Evolutionary conservation across 495 filamentous ascomycete genomes (phyloP), one percentile per base, ranked within the genome.

Genomic region (Sphaerosporella brunnea): DNA sequence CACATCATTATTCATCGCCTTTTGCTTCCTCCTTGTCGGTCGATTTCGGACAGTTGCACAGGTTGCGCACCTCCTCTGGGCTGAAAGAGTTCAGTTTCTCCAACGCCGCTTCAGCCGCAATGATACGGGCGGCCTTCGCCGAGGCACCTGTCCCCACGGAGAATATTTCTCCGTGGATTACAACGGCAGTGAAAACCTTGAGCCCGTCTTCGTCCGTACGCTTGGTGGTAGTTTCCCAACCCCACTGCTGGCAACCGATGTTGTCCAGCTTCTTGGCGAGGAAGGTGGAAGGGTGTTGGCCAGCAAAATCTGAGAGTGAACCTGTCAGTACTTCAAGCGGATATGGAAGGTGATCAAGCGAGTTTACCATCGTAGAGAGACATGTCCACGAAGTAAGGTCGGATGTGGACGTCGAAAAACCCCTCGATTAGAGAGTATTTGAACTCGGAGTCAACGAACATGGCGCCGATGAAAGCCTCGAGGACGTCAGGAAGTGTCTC

Each of bases 391-490:
- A 96, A 96, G 61, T 73, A 95, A 15, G 75, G 75, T 48, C 68
- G 69, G 49, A 97, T 71, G 48, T 84, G 73, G 4, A 51, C 61
- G 19, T 76, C 60, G 64, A 93, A 93, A 65, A 96, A 96, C 2
- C 58, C 61, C 52, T 84, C 75, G 0, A 96, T 77, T 15, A 76
- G 65, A 2, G 55, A 53, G 63, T 77, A 95, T 49, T 88, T 66
- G 64, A 86, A 95, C 26, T 73, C 70, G 3, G 85, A 88, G 64
- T 97, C 90, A 16, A 97, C 77, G 59, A 95, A 97, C 2, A 93
- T 68, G 18, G 90, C 88, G 3, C 83, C 92, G 18, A 95, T 64
- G 57, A 87, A 94, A 0, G 90, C 70, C 66, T 97, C 90, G 2
- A 96, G 68, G 49, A 94, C 76, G 55, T 97, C 90, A 0, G 86